Evolutionary conservation across 306 rosid genomes (phyloP).

Genomic region (Astragalus membranaceus): DNA sequence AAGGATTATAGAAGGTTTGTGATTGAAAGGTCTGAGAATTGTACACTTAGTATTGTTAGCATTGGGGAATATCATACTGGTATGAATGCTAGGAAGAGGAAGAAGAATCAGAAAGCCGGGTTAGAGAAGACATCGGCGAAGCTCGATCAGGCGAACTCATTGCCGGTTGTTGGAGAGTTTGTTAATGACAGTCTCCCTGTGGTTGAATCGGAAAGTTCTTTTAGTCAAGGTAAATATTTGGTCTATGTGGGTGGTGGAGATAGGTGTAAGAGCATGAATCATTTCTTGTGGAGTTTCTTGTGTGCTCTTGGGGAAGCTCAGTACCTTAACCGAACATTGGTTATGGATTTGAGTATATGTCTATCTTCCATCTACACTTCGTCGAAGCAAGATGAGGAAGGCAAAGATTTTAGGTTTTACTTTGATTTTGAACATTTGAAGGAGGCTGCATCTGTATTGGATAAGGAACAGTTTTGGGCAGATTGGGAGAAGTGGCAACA

Average conservation of each 20-base stretch:
- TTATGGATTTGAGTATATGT: constrained; percentile 92
- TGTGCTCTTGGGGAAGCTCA: constrained; percentile 99
- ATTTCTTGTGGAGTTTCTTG: constrained; percentile 93
- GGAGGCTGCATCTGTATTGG: constrained; percentile 85
- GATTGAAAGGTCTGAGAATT: constrained; percentile 56
- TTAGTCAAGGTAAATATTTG: constrained; percentile 69
- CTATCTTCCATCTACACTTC: constrained; percentile 76
- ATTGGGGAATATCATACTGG: constrained; percentile 93
- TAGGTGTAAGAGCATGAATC: constrained; percentile 96
- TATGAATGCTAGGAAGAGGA: constrained; percentile 84
- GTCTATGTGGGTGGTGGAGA: constrained; percentile 77
- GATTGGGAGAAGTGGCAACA: constrained; percentile 88
- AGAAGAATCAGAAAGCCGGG: constrained; percentile 60
- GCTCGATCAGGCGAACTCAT: constrained; percentile 27
- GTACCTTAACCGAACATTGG: constrained; percentile 89
- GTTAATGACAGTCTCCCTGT: constrained; percentile 85
- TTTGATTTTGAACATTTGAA: constrained; percentile 94
- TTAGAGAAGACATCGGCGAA: constrained; percentile 52
- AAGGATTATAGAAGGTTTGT: constrained; percentile 94
- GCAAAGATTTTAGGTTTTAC: constrained; percentile 93
- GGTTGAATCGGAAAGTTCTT: constrained; percentile 79
- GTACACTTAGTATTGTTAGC: constrained; percentile 51
- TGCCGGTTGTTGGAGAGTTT: constrained; percentile 81
- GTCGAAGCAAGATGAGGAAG: constrained; percentile 80
- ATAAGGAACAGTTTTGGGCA: constrained; percentile 80